phyloP scores from a whole-genome alignment of 192 early-diverging fungal species.

The Entophlyctis luteolus region DNA sequence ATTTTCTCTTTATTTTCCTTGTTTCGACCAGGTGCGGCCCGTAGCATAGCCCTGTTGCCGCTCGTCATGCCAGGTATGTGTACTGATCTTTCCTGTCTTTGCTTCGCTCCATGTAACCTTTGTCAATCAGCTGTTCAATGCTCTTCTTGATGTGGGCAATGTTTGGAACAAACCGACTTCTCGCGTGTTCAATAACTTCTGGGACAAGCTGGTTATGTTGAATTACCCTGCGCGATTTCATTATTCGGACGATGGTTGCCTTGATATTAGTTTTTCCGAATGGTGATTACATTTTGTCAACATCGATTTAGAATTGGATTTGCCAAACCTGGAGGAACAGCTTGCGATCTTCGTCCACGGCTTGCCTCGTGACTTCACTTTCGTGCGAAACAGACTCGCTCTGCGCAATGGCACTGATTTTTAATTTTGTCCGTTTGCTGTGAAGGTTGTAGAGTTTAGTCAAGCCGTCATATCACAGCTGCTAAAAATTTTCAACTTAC shows the following conservation, averaged over 20 bases:
- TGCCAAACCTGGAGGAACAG: conserved; percentile 62
- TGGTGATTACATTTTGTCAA: too few relatives aligned
- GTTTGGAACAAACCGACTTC: conserved; percentile 63
- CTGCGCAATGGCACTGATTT: conserved; percentile 58
- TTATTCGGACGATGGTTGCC: conserved; percentile 83
- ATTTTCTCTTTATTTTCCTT: too few relatives aligned
- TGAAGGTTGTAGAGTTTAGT: background rate
- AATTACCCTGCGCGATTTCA: conserved; percentile 72
- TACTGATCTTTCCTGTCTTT: conserved; percentile 59
- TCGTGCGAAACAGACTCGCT: conserved; percentile 57
- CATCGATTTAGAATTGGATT: background rate
- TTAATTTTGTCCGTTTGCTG: conserved; percentile 80
- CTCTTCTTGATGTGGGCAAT: conserved; percentile 78
- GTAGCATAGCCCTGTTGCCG: too few relatives aligned
- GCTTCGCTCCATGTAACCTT: conserved; percentile 69
- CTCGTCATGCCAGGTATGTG: conserved; percentile 67
- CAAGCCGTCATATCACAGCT: conserved; percentile 22
- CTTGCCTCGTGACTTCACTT: conserved; percentile 50
- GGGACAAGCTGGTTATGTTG: conserved; percentile 66
- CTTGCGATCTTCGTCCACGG: conserved; percentile 75
- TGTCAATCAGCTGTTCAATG: conserved; percentile 81
- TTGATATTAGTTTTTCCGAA: conserved; percentile 26
- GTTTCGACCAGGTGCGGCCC: too few relatives aligned
- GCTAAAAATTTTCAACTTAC: conserved; percentile 32
- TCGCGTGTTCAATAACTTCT: conserved; percentile 71